Base-by-base conservation (phyloP, 495 filamentous ascomycete genomes). In the Tricharina praecox region DNA sequence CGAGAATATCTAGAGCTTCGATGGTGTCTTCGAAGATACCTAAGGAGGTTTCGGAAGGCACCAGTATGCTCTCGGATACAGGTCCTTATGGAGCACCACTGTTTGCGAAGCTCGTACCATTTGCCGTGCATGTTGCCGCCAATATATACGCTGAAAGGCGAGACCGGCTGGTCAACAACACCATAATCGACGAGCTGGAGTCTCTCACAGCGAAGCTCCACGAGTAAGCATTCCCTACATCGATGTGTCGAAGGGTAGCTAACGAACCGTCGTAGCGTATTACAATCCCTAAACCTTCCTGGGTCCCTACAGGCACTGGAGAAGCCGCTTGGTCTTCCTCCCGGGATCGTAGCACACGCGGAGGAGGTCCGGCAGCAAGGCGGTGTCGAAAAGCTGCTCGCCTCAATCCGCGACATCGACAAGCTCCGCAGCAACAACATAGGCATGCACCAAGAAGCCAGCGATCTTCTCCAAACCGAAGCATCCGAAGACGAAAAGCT, bases 291-390 rank as follows among this genome's bases (percentile, higher is more conserved):
- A 11, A 93, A 94, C 52, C 73, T 97, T 0, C 90, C 90, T 0
- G 90, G 90, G 1, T 93, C 87, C 1, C 65, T 97, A 2, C 92
- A 96, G 60, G 90, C 92, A 0, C 69, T 97, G 0, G 90, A 97
- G 54, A 97, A 93, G 56, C 88, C 90, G 0, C 72, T 97, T 0
- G 90, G 90, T 0, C 64, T 97, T n/a, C 90, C 90, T 0, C 81
- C 82, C 4, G 79, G 73, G 0, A 64, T 97, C 2, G 72, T 82
- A 7, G 79, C 86, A 9, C 90, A 95, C 56, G 90, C 90, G 7
- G 92, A 97, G 54, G 90, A 96, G 56, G 79, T 97, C 42, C 73
- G 83, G n/a, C 88, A 96, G 59, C 82, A 85, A 53, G 84, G 92
- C 58, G 88, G 88, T 0, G 62, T 88, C 16, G 73, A 78, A 50